Evolutionary conservation across 148 eudicot genomes (phyloP).

Genomic region (Amaranthus hypochondriacus): DNA sequence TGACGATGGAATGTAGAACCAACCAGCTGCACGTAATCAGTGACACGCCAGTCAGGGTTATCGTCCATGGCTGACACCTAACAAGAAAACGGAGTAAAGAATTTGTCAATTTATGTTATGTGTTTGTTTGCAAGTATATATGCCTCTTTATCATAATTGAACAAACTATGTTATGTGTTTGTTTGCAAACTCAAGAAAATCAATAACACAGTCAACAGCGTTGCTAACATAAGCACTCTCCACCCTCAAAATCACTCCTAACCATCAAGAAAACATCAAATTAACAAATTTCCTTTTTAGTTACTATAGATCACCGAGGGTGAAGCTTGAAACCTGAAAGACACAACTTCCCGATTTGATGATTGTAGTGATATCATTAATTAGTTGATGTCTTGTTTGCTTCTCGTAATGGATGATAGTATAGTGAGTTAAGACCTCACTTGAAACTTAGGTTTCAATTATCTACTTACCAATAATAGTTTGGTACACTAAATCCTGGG

Average conservation of each 20-base stretch:
- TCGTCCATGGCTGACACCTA: constrained; percentile 99
- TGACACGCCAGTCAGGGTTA: constrained; percentile 58
- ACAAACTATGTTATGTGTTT: not conserved
- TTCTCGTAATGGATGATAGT: not conserved
- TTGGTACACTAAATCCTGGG: no score
- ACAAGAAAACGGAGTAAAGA: not conserved
- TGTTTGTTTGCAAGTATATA: not conserved
- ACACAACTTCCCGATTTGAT: not conserved
- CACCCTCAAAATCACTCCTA: not conserved
- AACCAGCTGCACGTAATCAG: constrained; percentile 72
- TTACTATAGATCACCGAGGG: not conserved
- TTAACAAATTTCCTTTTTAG: not conserved
- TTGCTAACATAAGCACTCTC: not conserved
- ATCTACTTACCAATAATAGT: no score
- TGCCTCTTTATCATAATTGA: not conserved
- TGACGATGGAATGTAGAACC: constrained; percentile 50
- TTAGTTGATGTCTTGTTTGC: not conserved
- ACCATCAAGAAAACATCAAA: not conserved
- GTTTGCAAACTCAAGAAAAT: not conserved
- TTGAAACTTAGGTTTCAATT: not conserved
- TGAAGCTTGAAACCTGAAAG: not conserved
- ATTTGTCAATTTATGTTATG: not conserved
- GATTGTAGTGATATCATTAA: not conserved
- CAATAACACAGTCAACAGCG: not conserved
- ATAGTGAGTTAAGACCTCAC: not conserved